Conservation (phyloP, 164 flowering plant genomes). For the Dillenia suffruticosa region DNA sequence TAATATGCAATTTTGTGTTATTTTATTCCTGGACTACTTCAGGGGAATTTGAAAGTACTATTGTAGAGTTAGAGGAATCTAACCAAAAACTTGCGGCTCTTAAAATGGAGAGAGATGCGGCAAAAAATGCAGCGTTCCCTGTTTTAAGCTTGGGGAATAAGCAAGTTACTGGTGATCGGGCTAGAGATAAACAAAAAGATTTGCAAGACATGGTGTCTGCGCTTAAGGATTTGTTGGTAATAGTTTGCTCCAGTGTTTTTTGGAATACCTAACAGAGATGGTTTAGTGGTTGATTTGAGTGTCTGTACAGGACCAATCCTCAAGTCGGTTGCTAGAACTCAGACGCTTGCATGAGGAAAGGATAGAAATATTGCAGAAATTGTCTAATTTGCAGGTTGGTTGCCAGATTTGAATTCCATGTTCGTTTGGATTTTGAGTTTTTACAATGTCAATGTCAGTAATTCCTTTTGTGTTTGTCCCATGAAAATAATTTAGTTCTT, state of each 20-base stretch:
- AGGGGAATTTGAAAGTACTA: constrained; percentile 68
- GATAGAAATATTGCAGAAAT: constrained; percentile 43
- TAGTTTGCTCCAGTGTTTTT: constrained; percentile 4
- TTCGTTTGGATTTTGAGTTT: background rate
- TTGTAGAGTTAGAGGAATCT: constrained; percentile 65
- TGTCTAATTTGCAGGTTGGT: constrained; percentile 65
- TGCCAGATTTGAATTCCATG: background rate
- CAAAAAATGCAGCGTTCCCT: constrained; percentile 59
- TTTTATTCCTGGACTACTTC: constrained; percentile 20
- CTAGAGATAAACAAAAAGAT: constrained; percentile 65
- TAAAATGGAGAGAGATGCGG: constrained; percentile 63
- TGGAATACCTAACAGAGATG: background rate
- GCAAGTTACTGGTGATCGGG: constrained; percentile 45
- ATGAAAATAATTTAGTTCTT: no score
- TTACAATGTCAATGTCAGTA: background rate
- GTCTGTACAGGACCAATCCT: constrained; percentile 55
- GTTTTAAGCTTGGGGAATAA: constrained; percentile 53
- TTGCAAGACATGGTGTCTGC: constrained; percentile 70
- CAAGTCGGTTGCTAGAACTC: constrained; percentile 51
- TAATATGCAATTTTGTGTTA: background rate
- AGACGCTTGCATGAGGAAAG: constrained; percentile 70
- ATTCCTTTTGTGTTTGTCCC: background rate
- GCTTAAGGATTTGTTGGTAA: constrained; percentile 70
- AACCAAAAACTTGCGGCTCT: constrained; percentile 49
- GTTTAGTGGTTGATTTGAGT: constrained; percentile 10